Percentiles rank a stretch among this genome's conserved stretches.
These are phyloP conservation scores for Periconia sp. DNA, from an alignment of 2,329 filamentous ascomycete genomes.

Conservation along the genomic window DNA sequence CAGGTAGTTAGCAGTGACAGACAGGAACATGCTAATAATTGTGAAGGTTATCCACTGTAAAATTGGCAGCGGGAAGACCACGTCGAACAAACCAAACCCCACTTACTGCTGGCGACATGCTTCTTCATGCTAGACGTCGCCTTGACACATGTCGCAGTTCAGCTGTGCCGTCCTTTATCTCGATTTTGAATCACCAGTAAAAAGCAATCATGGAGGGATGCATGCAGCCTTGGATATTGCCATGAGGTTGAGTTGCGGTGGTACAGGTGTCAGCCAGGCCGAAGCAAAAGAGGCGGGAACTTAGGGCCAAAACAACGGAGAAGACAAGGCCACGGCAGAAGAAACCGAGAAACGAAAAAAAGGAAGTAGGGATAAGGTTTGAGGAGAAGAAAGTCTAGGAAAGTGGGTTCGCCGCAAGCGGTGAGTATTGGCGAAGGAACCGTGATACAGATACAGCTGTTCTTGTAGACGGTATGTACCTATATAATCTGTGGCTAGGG, in stretches of 20 bases:
- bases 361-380: too few species aligned
- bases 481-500: too few species aligned
- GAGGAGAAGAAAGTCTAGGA: neutral
- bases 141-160: neutral
- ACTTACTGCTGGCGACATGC: neutral
- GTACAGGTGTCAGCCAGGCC: too few species aligned
- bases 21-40: neutral
- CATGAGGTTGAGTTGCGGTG: too few species aligned
- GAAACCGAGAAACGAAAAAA: too few species aligned
- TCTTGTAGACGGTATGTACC: too few species aligned
- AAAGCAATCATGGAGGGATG: neutral
- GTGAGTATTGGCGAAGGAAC: neutral
- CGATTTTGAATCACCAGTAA: neutral
- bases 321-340: too few species aligned
- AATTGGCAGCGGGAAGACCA: neutral
- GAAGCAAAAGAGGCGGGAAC: neutral
- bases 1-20: too few species aligned
- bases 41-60: neutral
- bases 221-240: too few species aligned
- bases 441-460: neutral
- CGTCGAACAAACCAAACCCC: neutral
- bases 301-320: neutral
- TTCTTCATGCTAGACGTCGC: neutral
- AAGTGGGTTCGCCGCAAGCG: neutral
- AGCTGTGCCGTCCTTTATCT: neutral